Percentiles rank a stretch among this genome's conserved stretches.
Evolutionary conservation across 306 rosid genomes (phyloP).

Genomic region (Dalbergia oliveri): DNA sequence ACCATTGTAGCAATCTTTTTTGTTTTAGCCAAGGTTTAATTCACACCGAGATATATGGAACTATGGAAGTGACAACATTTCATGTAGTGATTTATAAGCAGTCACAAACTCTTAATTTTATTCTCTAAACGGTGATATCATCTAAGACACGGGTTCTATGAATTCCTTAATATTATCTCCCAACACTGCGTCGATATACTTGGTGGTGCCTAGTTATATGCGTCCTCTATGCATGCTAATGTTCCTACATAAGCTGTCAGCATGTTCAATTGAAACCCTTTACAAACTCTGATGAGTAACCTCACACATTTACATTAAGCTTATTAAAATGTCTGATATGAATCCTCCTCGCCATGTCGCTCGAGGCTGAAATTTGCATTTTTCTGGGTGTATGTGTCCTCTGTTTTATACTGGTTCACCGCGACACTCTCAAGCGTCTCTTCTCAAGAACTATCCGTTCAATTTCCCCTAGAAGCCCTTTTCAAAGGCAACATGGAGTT

Average conservation of each 20-base stretch:
- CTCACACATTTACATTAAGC: background rate
- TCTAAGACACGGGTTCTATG: background rate
- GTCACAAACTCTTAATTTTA: background rate
- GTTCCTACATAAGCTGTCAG: background rate
- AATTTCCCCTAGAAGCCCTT: constrained; percentile 2
- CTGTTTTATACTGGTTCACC: constrained; percentile 36
- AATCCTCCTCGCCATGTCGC: background rate
- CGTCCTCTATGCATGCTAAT: background rate
- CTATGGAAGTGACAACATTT: background rate
- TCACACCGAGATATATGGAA: too few relatives aligned
- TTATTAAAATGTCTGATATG: constrained; percentile 20
- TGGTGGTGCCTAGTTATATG: background rate
- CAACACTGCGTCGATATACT: background rate
- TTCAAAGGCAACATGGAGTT: background rate
- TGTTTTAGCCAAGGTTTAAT: background rate
- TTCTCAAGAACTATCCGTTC: background rate
- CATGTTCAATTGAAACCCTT: constrained; percentile 14
- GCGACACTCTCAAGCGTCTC: constrained; percentile 30
- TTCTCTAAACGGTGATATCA: constrained; percentile 3
- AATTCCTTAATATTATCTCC: constrained; percentile 42
- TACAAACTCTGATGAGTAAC: constrained; percentile 16
- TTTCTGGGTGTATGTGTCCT: constrained; percentile 11
- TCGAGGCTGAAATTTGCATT: background rate
- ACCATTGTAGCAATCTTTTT: background rate
- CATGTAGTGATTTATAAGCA: background rate